These are phyloP conservation scores for Linaria vulgaris DNA, from an alignment of 257 asterid genomes.

Conservation along the genomic window DNA sequence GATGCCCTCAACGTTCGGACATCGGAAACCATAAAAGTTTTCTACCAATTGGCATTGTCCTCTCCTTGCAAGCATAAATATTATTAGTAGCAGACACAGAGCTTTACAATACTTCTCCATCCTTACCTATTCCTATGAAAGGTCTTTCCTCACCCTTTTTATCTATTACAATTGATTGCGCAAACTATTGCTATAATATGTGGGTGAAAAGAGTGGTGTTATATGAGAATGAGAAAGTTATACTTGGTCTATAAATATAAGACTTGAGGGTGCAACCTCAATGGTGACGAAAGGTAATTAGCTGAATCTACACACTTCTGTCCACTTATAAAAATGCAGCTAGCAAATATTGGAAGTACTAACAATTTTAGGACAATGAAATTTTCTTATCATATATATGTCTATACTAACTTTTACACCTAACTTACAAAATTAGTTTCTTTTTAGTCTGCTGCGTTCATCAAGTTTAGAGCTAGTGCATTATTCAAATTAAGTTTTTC, in stretches of 20 bases:
- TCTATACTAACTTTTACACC: not conserved
- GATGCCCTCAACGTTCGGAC: slow-evolving; percentile 59
- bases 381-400: not conserved
- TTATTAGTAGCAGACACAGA: slow-evolving; percentile 30
- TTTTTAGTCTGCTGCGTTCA: slow-evolving; percentile 9
- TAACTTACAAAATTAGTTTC: not conserved
- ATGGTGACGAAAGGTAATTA: slow-evolving; percentile 5
- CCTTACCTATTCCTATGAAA: slow-evolving; percentile 1
- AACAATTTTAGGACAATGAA: not conserved
- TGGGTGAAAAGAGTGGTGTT: slow-evolving; percentile 18
- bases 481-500: slow-evolving; percentile 9
- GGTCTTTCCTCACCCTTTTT: not conserved
- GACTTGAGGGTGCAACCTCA: slow-evolving; percentile 12
- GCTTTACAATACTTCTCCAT: slow-evolving; percentile 31
- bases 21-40: slow-evolving; percentile 49
- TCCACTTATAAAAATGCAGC: slow-evolving; percentile 7
- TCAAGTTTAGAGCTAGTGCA: not conserved
- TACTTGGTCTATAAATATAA: slow-evolving; percentile 36
- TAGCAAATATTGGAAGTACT: not conserved
- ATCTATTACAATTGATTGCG: not conserved
- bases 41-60: slow-evolving; percentile 49
- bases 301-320: not conserved
- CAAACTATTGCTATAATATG: not conserved
- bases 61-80: slow-evolving; percentile 20
- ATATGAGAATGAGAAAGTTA: slow-evolving; percentile 21